phyloP scores from a whole-genome alignment of 768 basidiomycete species.

The Tricholomella constricta region DNA sequence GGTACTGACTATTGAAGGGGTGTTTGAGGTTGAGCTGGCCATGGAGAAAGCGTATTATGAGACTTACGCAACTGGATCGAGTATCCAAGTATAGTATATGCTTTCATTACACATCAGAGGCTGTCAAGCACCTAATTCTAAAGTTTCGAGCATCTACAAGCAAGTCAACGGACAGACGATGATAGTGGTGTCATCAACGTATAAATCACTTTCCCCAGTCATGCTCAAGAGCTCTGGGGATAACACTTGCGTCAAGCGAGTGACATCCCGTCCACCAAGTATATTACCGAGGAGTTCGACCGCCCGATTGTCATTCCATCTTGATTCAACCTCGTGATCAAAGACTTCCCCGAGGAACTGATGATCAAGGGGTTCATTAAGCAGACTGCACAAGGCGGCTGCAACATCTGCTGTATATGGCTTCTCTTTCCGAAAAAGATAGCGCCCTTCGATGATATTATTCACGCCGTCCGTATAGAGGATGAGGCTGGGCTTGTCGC shows the following conservation, averaged over 20 bases:
- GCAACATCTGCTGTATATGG: constrained; percentile 12
- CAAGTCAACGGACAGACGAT: constrained; percentile 9
- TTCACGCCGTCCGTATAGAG: constrained; percentile 18
- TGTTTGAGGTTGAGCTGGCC: constrained; percentile 4
- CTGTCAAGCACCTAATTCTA: no score
- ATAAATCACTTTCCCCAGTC: constrained; percentile 13
- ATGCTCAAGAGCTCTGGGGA: constrained; percentile 10
- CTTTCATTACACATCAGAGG: no score
- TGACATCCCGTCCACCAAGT: constrained; percentile 14
- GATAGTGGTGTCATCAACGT: constrained; percentile 17
- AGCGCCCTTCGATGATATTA: constrained; percentile 13
- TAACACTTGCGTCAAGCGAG: constrained; percentile 13
- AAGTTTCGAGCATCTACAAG: background rate
- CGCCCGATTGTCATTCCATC: constrained; percentile 17
- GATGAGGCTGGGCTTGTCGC: constrained; percentile 3
- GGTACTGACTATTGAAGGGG: background rate
- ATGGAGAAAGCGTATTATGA: background rate
- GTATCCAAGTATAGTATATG: no score
- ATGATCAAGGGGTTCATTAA: constrained; percentile 11
- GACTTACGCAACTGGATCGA: background rate
- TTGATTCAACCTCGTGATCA: constrained; percentile 13
- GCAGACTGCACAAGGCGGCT: constrained; percentile 11
- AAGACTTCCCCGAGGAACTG: constrained; percentile 7
- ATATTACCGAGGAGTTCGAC: constrained; percentile 20
- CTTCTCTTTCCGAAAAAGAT: constrained; percentile 16